Base-by-base conservation (phyloP, 805 yeast species). In the Cyberlindnera xylosilytica region DNA sequence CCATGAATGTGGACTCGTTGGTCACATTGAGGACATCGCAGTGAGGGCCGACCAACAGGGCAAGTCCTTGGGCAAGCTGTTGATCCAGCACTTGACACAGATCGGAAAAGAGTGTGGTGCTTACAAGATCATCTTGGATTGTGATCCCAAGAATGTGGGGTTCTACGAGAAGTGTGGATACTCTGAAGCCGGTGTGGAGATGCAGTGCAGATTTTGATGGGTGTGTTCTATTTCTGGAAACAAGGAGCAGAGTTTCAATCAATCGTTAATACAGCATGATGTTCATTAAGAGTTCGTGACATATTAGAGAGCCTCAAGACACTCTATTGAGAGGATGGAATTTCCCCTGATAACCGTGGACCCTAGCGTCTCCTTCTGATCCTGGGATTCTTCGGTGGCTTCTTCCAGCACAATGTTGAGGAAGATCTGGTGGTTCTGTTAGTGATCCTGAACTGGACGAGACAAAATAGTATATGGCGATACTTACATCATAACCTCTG, bases 1-100 rank as follows among this genome's bases (percentile, higher is more conserved):
- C 49, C 99, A 91, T 64, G 77, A 69, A 30, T 80, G 93, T 61
- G 95, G 96, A 0, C 63, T 73, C 39, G 95, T 87, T 4, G 98
- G 98, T 2, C 98, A 91, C 65, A 84, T 91, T 49, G 99, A 91
- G 58, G 99, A 91, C 61, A 91, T 91, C 47, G 83, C 97, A 1
- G 95, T 91, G 4, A 72, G 79, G 16, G 59, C 62, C 23, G 65
- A 72, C 16, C 86, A 86, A 59, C 97, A 90, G 58, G 99, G 99
- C 6, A 81, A 83, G 58, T 78, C 78, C 52, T 67, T 91, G 36
- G 99, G 99, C 0, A 68, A 72, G 51, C 65, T 72, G 15, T 61
- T 91, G 63, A 86, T 91, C 51, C 66, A 71, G 15, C 68, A 75
- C 8, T 69, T 91, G 57, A 74, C 82, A 4, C 65, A 69, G 19